A percentile compares a stretch with the other conserved stretches of the same genome.
Evolutionary conservation across 2,329 filamentous ascomycete species (phyloP).

Genomic region (Fusarium tjaetaba): DNA sequence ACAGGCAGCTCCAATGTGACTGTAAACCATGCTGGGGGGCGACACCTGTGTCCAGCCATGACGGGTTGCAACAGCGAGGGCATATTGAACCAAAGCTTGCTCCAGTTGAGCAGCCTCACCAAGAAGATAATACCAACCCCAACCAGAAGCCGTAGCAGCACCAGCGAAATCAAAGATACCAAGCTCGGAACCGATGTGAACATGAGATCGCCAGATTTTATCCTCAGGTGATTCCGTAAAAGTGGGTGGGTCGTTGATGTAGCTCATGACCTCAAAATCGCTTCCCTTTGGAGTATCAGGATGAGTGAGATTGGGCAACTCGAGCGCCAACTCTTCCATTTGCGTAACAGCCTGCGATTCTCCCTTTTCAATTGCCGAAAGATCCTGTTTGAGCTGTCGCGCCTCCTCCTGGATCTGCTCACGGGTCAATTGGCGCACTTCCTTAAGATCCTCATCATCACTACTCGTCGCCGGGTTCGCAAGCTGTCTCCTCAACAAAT

Average conservation of each 20-base stretch:
- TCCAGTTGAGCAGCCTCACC: conserved; percentile 94
- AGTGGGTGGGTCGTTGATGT: conserved; percentile 78
- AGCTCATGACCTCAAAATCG: conserved; percentile 72
- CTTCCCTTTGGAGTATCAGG: conserved; percentile 76
- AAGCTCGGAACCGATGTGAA: conserved; percentile 86
- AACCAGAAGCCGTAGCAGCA: conserved; percentile 84
- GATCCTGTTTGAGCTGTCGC: conserved; percentile 68
- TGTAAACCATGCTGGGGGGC: conserved; percentile 91
- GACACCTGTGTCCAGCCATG: conserved; percentile 83
- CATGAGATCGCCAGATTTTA: conserved; percentile 75
- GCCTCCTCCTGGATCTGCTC: conserved; percentile 71
- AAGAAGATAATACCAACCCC: conserved; percentile 98
- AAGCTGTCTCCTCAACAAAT: conserved; percentile 66
- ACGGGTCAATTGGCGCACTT: conserved; percentile 52
- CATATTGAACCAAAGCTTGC: conserved; percentile 90
- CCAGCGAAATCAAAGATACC: conserved; percentile 89
- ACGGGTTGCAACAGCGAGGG: conserved; percentile 75
- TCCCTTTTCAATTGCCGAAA: conserved; percentile 68
- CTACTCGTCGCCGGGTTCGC: conserved; percentile 61
- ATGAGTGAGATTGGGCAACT: conserved; percentile 88
- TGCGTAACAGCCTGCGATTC: conserved; percentile 70
- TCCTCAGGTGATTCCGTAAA: conserved; percentile 43
- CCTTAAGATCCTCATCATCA: conserved; percentile 54
- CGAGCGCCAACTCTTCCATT: conserved; percentile 78
- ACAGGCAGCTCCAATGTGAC: conserved; percentile 88